Base-by-base conservation (phyloP, 345 rosid genomes). In the Rhizophora mangle region DNA sequence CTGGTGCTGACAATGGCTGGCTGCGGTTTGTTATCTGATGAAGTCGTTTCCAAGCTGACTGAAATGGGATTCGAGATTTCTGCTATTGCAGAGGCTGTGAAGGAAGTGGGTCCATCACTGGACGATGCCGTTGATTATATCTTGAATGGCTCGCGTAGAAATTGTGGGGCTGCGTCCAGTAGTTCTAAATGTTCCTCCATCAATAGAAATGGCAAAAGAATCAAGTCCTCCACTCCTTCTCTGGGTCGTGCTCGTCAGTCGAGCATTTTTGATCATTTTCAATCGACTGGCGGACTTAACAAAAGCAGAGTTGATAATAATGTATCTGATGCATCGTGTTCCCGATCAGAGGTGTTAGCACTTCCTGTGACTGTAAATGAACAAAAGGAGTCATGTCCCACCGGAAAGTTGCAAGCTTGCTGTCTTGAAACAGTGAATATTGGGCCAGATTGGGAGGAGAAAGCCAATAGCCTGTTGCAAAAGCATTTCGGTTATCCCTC, bases 31-130 rank as follows among this genome's bases (percentile, higher is more conserved):
- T 62, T 76, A 46, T 70, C 78, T 18, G 80, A 73, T 66, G 73
- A 80, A 68, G 81, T 67, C 30, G 49, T 81, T 70, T 79, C 65
- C 55, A 83, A 82, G 60, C 87, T 90, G 43, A 72, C 80, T 31
- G 89, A 87, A 71, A 90, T 90, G 95, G 93, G 96, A 58, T 93
- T 88, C 77, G 88, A 86, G 63, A 73, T 78, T 47, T 70, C 80
- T 57, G 79, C 75, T 71, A 87, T 80, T 47, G 24, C 64, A 27
- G 79, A 81, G 76, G 96, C 95, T 70, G 84, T 90, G 3, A 76
- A 86, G 61, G 83, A 80, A 43, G 87, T 82, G 29, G 96, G 96
- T 56, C 73, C 87, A 26, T 88, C 88, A 22, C 54, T 83, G 37
- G 79, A 81, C 63, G 84, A 78, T 15, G 96, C 85, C 0, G 77